Base-by-base conservation (phyloP, 306 rosid species). In the Vigna mungo region DNA sequence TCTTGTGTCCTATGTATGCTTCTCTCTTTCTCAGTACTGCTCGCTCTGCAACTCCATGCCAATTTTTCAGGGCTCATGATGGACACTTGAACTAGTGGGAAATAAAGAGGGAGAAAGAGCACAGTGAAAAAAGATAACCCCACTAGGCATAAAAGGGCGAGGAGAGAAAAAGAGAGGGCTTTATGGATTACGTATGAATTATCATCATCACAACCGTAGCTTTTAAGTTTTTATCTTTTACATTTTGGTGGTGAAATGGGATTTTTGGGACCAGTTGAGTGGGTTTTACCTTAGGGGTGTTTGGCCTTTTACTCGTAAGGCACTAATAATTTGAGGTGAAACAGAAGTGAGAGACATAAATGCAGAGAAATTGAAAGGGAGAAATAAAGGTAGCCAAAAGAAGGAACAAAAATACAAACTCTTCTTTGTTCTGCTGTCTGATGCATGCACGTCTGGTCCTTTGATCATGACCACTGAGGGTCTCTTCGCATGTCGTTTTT, bases 361-460 rank as follows among this genome's bases (percentile, higher is more conserved):
- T 21, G 65, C 11, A 52, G 66, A 60, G 9, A 27, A 41, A 39
- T 41, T 14, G 81, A 68, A 72, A 75, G 77, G 8, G 23, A 43
- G 63, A 68, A 72, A 23, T 46, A 78, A 72, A 71, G 75, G 74
- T 64, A 86, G 81, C 84, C 74, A 85, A 86, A 84, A 84, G 75
- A 84, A 85, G 85, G 79, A 86, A 85, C 86, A 83, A 86, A 84
- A 85, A 65, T 84, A 79, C 87, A 82, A 84, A 76, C 77, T 67
- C 85, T 72, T 76, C 76, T 82, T 76, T 80, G 71, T 82, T 78
- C 58, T 78, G 83, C 73, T 83, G 72, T 82, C 88, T 80, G 85
- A 69, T 81, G 17, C 87, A 85, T 85, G 91, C 92, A 83, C 85
- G 87, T 88, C 88, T 84, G 83, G 89, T 89, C 91, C 87, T 83